Evolutionary conservation across 1,284 basidiomycete species (phyloP).

Genomic region (Pascua guehoae): DNA sequence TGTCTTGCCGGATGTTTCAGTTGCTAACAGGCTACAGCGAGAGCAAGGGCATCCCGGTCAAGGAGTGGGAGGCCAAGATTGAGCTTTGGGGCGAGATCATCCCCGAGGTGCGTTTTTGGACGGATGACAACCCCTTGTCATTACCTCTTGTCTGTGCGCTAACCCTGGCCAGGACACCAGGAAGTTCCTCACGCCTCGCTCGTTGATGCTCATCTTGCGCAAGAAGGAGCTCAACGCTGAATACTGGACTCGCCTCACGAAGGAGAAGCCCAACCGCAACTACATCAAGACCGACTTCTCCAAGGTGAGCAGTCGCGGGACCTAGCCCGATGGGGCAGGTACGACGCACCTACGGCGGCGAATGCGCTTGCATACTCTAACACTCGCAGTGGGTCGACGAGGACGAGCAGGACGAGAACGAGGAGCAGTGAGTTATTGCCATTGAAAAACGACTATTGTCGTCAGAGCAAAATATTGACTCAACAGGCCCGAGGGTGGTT

Average conservation of each 20-base stretch:
- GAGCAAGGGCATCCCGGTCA: slow-evolving; percentile 57
- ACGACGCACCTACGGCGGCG: too few relatives aligned
- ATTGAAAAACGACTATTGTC: too few relatives aligned
- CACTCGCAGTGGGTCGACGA: slow-evolving; percentile 74
- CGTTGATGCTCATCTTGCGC: slow-evolving; percentile 63
- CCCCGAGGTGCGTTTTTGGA: slow-evolving; percentile 59
- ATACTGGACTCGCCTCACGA: slow-evolving; percentile 85
- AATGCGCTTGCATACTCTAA: not conserved
- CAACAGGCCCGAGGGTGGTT: slow-evolving; percentile 3
- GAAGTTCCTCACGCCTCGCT: slow-evolving; percentile 60
- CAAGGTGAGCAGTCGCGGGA: slow-evolving; percentile 53
- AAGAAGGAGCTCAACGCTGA: slow-evolving; percentile 73
- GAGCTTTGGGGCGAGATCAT: slow-evolving; percentile 69
- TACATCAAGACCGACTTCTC: slow-evolving; percentile 87
- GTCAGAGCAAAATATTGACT: not conserved
- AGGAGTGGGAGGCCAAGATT: slow-evolving; percentile 67
- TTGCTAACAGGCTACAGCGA: slow-evolving; percentile 41
- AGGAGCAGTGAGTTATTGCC: slow-evolving; percentile 21
- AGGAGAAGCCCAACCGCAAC: slow-evolving; percentile 70
- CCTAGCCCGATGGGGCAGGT: slow-evolving; percentile 7
- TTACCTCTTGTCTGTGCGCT: slow-evolving; percentile 5
- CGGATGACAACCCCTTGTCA: not conserved
- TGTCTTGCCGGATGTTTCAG: not conserved
- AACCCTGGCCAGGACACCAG: slow-evolving; percentile 58
- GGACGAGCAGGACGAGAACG: slow-evolving; percentile 76